These are phyloP conservation scores for Sugiyamaella smithiae DNA, from an alignment of 805 yeast species.

Conservation along the genomic window DNA sequence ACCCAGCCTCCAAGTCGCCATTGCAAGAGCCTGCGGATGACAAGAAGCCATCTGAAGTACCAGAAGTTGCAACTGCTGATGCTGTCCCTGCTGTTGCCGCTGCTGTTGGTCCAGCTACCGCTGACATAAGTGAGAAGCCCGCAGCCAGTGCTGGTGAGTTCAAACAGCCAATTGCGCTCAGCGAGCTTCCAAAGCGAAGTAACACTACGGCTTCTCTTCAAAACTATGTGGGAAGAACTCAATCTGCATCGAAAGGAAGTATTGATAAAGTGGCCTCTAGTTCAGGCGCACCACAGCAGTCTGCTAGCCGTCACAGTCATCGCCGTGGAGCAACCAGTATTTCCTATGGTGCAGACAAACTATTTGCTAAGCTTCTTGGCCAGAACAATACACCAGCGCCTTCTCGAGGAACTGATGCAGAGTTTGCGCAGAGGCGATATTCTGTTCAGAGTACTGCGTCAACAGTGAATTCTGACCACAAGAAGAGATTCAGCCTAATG, in stretches of 20 bases:
- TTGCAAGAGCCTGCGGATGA: constrained; percentile 10
- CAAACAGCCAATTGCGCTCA: background rate
- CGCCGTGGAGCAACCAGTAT: constrained; percentile 26
- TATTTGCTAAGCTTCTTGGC: constrained; percentile 27
- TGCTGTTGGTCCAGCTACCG: background rate
- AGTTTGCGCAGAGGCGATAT: constrained; percentile 15
- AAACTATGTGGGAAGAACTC: constrained; percentile 4
- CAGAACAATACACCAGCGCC: constrained; percentile 8
- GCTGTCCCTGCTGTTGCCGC: background rate
- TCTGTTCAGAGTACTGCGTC: constrained; percentile 19
- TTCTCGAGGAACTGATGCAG: background rate
- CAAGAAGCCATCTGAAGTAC: background rate
- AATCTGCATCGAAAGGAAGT: constrained; percentile 2
- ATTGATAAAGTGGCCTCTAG: background rate
- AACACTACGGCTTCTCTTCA: constrained; percentile 1
- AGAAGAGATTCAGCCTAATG: constrained; percentile 26
- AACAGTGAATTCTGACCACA: constrained; percentile 1
- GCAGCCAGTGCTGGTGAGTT: background rate
- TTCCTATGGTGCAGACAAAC: constrained; percentile 28
- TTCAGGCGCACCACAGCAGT: constrained; percentile 21
- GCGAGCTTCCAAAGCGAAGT: constrained; percentile 1
- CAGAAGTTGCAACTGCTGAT: background rate
- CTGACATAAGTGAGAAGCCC: background rate
- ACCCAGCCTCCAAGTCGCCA: constrained; percentile 26
- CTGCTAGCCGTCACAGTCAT: constrained; percentile 29